Conservation (phyloP, 768 basidiomycete genomes). For the Rubroboletus pulcherrimus region DNA sequence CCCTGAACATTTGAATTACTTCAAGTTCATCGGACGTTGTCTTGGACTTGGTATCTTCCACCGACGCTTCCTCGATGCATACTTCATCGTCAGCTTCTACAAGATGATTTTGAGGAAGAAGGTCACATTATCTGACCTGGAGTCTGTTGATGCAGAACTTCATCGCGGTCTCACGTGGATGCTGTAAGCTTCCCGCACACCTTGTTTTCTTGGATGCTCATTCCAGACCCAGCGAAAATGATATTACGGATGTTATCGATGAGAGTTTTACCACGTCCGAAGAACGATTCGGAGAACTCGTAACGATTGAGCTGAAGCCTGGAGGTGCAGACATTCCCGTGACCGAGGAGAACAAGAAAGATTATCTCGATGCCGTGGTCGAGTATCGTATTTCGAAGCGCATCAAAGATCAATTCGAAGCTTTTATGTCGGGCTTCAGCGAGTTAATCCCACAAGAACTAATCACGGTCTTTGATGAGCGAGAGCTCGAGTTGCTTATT, state of each 20-base stretch:
- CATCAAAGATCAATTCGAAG: slow-evolving; percentile 97
- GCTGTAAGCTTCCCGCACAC: slow-evolving; percentile 58
- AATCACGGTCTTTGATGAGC: slow-evolving; percentile 97
- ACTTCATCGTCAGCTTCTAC: slow-evolving; percentile 99
- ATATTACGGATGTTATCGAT: slow-evolving; percentile 96
- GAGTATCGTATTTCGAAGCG: slow-evolving; percentile 97
- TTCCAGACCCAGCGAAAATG: slow-evolving; percentile 72
- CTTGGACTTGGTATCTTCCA: slow-evolving; percentile 98
- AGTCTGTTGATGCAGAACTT: slow-evolving; percentile 94
- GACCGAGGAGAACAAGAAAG: slow-evolving; percentile 98
- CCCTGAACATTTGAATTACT: slow-evolving; percentile 98
- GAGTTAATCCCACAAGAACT: slow-evolving; percentile 98
- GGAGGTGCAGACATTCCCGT: slow-evolving; percentile 84
- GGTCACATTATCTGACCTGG: slow-evolving; percentile 88
- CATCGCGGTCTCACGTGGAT: slow-evolving; percentile 98
- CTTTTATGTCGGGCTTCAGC: slow-evolving; percentile 99
- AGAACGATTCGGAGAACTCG: slow-evolving; percentile 97
- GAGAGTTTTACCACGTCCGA: slow-evolving; percentile 97
- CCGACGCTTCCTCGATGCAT: slow-evolving; percentile 96
- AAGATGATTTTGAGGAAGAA: slow-evolving; percentile 99
- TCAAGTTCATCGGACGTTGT: slow-evolving; percentile 98
- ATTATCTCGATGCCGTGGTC: slow-evolving; percentile 91
- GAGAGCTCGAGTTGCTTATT: slow-evolving; percentile 94
- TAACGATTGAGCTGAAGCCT: slow-evolving; percentile 91
- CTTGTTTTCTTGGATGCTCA: slow-evolving; percentile 8